Evolutionary conservation across 2,329 filamentous ascomycete genomes (phyloP).

Genomic region (Periconia digitata): DNA sequence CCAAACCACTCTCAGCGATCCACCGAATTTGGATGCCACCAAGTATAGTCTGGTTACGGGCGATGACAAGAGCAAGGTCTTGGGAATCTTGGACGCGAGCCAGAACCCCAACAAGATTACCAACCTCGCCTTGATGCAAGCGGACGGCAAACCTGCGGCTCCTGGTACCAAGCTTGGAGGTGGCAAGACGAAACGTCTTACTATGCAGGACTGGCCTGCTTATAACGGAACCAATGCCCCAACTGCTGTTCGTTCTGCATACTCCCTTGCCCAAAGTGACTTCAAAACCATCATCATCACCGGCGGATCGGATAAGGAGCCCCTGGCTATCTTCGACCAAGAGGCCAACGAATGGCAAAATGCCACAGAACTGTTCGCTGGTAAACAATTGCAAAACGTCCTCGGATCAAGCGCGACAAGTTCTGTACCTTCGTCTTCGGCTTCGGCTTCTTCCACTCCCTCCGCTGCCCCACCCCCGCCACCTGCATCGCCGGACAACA

Average conservation of each 20-base stretch:
- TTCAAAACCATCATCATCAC: slow-evolving; percentile 73
- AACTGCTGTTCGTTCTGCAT: slow-evolving; percentile 63
- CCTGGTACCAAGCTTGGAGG: slow-evolving; percentile 52
- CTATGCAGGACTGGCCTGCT: slow-evolving; percentile 67
- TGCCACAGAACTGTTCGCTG: slow-evolving; percentile 63
- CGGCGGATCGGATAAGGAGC: slow-evolving; percentile 66
- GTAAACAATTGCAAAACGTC: slow-evolving; percentile 39
- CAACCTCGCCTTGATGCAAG: slow-evolving; percentile 67
- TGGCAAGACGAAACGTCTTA: slow-evolving; percentile 55
- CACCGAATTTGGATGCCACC: slow-evolving; percentile 60
- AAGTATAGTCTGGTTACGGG: slow-evolving; percentile 69
- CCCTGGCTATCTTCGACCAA: slow-evolving; percentile 76
- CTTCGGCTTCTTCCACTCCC: slow-evolving; percentile 14
- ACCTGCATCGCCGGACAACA: slow-evolving; percentile 33
- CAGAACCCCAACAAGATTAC: slow-evolving; percentile 74
- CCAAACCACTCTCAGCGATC: slow-evolving; percentile 62
- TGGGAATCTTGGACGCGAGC: slow-evolving; percentile 77
- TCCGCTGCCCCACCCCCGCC: slow-evolving; percentile 40
- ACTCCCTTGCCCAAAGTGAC: slow-evolving; percentile 68
- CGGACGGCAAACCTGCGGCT: slow-evolving; percentile 55
- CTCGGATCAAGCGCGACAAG: slow-evolving; percentile 32
- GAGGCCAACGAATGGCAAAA: slow-evolving; percentile 78
- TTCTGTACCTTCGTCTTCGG: slow-evolving; percentile 19
- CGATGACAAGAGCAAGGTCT: slow-evolving; percentile 73
- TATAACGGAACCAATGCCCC: slow-evolving; percentile 80